phyloP scores from a whole-genome alignment of 2,329 filamentous ascomycete species.

The Aspergillus sclerotialis region DNA sequence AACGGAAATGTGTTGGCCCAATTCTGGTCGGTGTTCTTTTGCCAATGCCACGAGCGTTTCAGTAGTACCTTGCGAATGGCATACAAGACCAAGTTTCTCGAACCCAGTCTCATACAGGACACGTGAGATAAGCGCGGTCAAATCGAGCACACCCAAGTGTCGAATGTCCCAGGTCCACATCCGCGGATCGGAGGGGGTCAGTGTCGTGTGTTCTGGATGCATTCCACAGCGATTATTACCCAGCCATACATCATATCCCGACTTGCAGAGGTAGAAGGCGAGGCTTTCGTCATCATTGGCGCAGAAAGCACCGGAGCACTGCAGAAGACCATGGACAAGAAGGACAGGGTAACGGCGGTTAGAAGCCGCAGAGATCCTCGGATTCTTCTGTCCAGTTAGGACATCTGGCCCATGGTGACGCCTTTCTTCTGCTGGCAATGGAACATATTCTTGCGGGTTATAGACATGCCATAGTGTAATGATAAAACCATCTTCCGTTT shows the following conservation, averaged over 20 bases:
- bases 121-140: constrained; percentile 71
- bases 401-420: constrained; percentile 52
- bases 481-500: constrained; percentile 91
- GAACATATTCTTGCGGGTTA: constrained; percentile 66
- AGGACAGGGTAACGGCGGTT: constrained; percentile 63
- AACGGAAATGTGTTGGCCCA: constrained; percentile 75
- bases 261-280: constrained; percentile 86
- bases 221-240: constrained; percentile 91
- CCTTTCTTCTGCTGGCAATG: constrained; percentile 40
- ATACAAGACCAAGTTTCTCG: constrained; percentile 71
- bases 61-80: constrained; percentile 87
- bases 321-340: constrained; percentile 80
- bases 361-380: constrained; percentile 15
- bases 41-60: constrained; percentile 81
- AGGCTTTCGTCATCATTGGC: constrained; percentile 83
- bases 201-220: constrained; percentile 63
- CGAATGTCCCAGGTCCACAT: constrained; percentile 98
- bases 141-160: constrained; percentile 85
- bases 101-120: constrained; percentile 80
- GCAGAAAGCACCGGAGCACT: constrained; percentile 83
- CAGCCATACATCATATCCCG: constrained; percentile 90
- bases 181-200: constrained; percentile 68
- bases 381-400: constrained; percentile 45
- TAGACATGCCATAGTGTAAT: constrained; percentile 86
- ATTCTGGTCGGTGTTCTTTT: constrained; percentile 79